These are phyloP conservation scores for Colletotrichum tabaci DNA, from an alignment of 2,329 filamentous ascomycete genomes.

Conservation along the genomic window DNA sequence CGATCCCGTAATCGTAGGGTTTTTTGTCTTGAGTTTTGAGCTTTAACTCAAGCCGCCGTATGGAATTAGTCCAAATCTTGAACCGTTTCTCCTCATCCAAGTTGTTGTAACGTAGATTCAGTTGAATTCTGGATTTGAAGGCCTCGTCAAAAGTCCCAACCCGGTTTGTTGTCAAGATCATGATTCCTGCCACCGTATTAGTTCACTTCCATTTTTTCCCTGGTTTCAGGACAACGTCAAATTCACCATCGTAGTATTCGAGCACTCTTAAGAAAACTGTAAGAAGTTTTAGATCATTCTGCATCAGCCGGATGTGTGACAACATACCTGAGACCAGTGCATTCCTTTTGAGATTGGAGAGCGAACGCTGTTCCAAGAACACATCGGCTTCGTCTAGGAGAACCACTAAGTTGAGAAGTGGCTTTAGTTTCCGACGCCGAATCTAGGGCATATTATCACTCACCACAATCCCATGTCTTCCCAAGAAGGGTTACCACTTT, in stretches of 20 bases:
- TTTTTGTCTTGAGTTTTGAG: neutral
- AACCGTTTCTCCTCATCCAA: constrained; percentile 37
- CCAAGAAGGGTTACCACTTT: constrained; percentile 49
- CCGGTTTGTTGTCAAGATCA: constrained; percentile 66
- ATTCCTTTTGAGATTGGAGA: constrained; percentile 73
- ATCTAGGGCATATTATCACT: neutral
- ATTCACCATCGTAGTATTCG: constrained; percentile 53
- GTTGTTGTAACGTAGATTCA: constrained; percentile 52
- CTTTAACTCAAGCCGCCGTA: neutral
- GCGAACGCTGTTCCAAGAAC: constrained; percentile 46
- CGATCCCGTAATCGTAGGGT: neutral
- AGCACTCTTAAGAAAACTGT: constrained; percentile 54
- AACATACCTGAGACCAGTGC: constrained; percentile 47
- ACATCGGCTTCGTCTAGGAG: constrained; percentile 51
- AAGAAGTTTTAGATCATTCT: constrained; percentile 35
- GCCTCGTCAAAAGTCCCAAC: constrained; percentile 55
- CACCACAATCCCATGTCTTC: constrained; percentile 52
- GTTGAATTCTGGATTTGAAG: constrained; percentile 56
- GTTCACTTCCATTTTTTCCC: neutral
- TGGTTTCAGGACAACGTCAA: constrained; percentile 14
- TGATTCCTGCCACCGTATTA: constrained; percentile 51
- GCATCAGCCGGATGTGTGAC: neutral
- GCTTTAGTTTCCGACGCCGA: no score
- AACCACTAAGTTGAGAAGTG: constrained; percentile 40
- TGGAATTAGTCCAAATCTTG: constrained; percentile 38